These are phyloP conservation scores for Trifolium pratense DNA, from an alignment of 306 rosid genomes.

Conservation along the genomic window DNA sequence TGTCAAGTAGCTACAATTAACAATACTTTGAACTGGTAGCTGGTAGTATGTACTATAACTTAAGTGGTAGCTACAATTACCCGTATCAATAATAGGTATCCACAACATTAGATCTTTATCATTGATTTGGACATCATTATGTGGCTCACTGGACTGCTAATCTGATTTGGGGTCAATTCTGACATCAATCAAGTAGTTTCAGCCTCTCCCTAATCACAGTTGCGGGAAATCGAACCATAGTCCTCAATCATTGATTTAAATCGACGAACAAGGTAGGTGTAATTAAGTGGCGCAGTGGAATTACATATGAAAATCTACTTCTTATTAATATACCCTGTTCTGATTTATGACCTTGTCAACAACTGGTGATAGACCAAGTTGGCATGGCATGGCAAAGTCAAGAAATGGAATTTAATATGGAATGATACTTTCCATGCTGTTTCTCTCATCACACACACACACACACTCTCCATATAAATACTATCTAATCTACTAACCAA, in stretches of 20 bases:
- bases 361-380: not conserved
- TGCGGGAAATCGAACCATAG: no score
- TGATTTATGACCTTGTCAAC: not conserved
- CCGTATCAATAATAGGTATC: no score
- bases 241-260: not conserved
- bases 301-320: not conserved
- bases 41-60: no score
- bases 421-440: not conserved
- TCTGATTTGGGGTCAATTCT: no score
- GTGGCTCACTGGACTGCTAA: no score
- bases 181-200: no score
- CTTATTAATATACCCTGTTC: no score
- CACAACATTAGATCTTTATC: not conserved
- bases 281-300: no score
- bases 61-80: no score
- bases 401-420: not conserved
- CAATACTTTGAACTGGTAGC: not conserved
- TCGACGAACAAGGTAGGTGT: no score
- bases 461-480: not conserved
- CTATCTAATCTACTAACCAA: not conserved
- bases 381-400: not conserved
- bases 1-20: not conserved
- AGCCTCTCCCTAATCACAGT: no score
- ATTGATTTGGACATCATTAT: no score
- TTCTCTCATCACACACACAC: not conserved